Evolutionary conservation across 2,329 filamentous ascomycete genomes (phyloP).

Genomic region (Sporothrix phasma): DNA sequence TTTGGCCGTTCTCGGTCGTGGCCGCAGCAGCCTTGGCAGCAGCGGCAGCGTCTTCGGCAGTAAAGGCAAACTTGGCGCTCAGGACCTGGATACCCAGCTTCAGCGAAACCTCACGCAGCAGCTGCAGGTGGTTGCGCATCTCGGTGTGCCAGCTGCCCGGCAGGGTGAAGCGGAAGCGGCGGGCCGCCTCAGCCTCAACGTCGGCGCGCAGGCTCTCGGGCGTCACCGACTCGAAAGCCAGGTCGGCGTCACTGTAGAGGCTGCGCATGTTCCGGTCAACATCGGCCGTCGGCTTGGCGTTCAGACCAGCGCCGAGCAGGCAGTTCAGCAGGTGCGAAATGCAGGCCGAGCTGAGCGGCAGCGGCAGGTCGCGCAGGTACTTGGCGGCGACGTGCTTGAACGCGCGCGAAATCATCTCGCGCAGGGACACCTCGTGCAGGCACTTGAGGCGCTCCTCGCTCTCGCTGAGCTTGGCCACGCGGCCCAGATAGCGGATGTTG

Average conservation of each 20-base stretch:
- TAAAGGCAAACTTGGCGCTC: conserved; percentile 66
- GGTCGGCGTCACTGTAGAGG: conserved; percentile 73
- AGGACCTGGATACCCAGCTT: conserved; percentile 85
- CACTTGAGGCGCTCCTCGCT: conserved; percentile 61
- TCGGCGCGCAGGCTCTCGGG: conserved; percentile 60
- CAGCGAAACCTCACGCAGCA: conserved; percentile 79
- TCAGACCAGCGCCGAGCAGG: conserved; percentile 67
- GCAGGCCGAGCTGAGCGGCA: conserved; percentile 69
- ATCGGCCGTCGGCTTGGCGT: conserved; percentile 67
- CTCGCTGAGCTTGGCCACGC: conserved; percentile 60
- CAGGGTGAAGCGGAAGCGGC: conserved; percentile 69
- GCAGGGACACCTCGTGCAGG: conserved; percentile 64
- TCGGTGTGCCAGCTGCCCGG: conserved; percentile 55
- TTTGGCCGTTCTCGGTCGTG: background rate
- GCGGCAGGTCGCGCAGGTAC: conserved; percentile 69
- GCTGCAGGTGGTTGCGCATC: conserved; percentile 60
- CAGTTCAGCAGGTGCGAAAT: conserved; percentile 88
- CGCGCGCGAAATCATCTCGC: conserved; percentile 89
- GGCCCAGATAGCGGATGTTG: conserved; percentile 92
- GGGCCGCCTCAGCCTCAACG: conserved; percentile 60
- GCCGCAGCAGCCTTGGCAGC: conserved; percentile 23
- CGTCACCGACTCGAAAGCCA: conserved; percentile 69
- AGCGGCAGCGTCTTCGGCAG: conserved; percentile 28
- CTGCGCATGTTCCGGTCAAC: conserved; percentile 63
- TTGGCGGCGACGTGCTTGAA: conserved; percentile 87